Evolutionary conservation across 129 eudicot species (phyloP), one percentile per base, ranked within the genome.

Genomic region (Chrysanthemum lavandulifolium): DNA sequence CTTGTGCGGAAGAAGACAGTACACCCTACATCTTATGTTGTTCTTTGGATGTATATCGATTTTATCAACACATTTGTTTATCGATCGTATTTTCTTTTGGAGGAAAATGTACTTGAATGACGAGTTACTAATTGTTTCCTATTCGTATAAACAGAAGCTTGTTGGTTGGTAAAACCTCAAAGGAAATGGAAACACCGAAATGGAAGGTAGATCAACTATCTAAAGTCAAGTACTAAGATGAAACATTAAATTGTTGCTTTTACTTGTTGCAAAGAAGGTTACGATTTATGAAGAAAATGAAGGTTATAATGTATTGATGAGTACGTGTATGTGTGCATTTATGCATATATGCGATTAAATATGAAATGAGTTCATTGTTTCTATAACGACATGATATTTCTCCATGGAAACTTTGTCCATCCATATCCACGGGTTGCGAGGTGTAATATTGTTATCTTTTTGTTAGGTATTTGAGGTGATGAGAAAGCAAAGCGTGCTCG

Each of bases 1-100:
- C 87, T 95, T 65, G 99, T 97, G 45, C 90, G 99, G 99, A 90
- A 82, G 70, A 86, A 84, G 76, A 90, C 99, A 60, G 99, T 89
- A 76, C 48, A 49, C 40, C 21, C 1, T 47, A 9, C 65, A 64
- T 61, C 13, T 33, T 40, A 33, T 51, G 47, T 45, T 75, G 66
- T 6, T 68, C 13, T 21, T 55, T n/a, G 16, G 5, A 36, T 36
- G 3, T 36, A 36, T 36, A 36, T 31, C 5, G n/a, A 61, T 9
- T 25, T 61, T 27, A 50, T 11, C 5, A 50, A 14, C 48, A 19
- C 23, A 67, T 67, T 48, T 6, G 58, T 21, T 67, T 67, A 13
- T 67, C 5, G 6, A 45, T 45, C 55, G 19, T 29, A 45, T 43
- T 66, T 2, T 31, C 19, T 23, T 47, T 23, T 59, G 1, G 0